These are phyloP conservation scores for Claviceps fusiformis DNA, from an alignment of 2,329 filamentous ascomycete species.

Conservation along the genomic window DNA sequence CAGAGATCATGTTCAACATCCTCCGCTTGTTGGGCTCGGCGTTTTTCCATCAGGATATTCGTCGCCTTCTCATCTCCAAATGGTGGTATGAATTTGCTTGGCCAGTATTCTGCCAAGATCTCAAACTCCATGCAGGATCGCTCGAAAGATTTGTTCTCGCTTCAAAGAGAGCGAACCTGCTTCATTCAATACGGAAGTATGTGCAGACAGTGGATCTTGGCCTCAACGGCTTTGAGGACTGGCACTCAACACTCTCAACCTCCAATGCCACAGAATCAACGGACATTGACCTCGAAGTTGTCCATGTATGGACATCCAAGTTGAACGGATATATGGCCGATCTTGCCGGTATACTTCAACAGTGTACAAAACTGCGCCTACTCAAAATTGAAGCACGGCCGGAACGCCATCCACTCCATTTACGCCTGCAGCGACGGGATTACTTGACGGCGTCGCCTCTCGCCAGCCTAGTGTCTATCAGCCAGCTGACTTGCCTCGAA, in stretches of 20 bases:
- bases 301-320: constrained; percentile 4
- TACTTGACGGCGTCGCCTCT: constrained; percentile 4
- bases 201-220: too few species aligned
- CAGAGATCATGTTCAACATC: constrained; percentile 4
- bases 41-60: constrained; percentile 6
- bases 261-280: too few species aligned
- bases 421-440: constrained; percentile 1
- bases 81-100: constrained; percentile 4
- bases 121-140: constrained; percentile 3
- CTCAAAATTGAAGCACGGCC: constrained; percentile 5
- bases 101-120: constrained; percentile 4
- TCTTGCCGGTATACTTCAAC: constrained; percentile 4
- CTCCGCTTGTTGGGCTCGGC: constrained; percentile 4
- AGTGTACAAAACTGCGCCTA: constrained; percentile 3
- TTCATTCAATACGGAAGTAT: too few species aligned
- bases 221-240: too few species aligned
- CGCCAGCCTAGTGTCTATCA: constrained; percentile 3
- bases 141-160: not conserved
- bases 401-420: constrained; percentile 3
- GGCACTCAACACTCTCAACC: too few species aligned
- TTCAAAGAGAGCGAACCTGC: too few species aligned
- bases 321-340: not conserved
- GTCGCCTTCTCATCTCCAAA: constrained; percentile 5
- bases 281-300: not conserved
- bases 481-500: constrained; percentile 5